Evolutionary conservation across 2,329 filamentous ascomycete species (phyloP).

Genomic region (Plectosphaerella cucumerina): DNA sequence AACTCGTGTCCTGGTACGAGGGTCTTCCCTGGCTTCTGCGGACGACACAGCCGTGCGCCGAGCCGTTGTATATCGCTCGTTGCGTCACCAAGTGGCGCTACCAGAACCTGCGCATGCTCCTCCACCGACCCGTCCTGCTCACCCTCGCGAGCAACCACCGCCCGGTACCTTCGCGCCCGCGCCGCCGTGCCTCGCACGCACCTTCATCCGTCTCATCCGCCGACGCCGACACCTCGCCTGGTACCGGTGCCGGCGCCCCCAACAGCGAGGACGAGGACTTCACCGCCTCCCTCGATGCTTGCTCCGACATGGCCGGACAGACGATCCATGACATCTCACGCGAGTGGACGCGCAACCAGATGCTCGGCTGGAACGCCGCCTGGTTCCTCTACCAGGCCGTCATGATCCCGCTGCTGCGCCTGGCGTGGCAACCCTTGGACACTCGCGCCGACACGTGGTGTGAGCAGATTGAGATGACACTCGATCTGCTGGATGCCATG

Average conservation of each 20-base stretch:
- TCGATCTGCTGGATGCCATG: constrained; percentile 59
- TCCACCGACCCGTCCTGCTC: constrained; percentile 69
- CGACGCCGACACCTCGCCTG: constrained; percentile 28
- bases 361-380: constrained; percentile 76
- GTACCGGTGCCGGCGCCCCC: constrained; percentile 35
- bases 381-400: constrained; percentile 79
- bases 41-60: constrained; percentile 63
- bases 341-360: constrained; percentile 69
- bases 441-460: constrained; percentile 46
- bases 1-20: constrained; percentile 69
- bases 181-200: neutral
- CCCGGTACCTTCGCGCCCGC: neutral
- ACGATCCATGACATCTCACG: constrained; percentile 69
- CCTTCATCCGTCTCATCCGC: neutral
- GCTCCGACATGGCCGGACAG: constrained; percentile 65
- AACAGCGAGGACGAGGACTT: constrained; percentile 55
- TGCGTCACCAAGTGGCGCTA: constrained; percentile 81
- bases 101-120: constrained; percentile 71
- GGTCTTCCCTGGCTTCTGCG: constrained; percentile 63
- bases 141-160: constrained; percentile 50
- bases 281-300: constrained; percentile 62
- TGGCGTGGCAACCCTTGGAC: constrained; percentile 63
- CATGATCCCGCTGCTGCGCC: constrained; percentile 71
- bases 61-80: constrained; percentile 66
- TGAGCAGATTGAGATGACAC: constrained; percentile 52